A percentile compares a stretch with the other conserved stretches of the same genome.
Conservation (phyloP, 306 rosid genomes). For the Sechiopsis laciniata region DNA sequence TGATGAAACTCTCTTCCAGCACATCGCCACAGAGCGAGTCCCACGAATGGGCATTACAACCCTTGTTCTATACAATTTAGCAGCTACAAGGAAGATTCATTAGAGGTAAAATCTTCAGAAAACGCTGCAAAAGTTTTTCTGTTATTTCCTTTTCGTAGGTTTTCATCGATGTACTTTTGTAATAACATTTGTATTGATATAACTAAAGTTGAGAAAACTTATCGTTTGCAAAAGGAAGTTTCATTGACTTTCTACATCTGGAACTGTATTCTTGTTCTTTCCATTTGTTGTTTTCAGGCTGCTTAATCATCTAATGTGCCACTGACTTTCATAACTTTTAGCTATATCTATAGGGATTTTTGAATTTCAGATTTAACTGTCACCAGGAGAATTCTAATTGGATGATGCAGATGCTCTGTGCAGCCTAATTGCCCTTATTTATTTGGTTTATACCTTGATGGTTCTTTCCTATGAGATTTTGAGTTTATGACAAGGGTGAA, state of each 20-base stretch:
- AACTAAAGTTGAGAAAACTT: background rate
- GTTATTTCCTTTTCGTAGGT: background rate
- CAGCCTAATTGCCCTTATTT: conserved; percentile 1
- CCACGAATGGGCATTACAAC: background rate
- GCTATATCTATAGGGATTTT: conserved; percentile 16
- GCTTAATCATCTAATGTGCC: conserved; percentile 10
- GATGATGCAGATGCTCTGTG: background rate
- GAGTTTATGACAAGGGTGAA: no score
- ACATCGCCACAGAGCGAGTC: background rate
- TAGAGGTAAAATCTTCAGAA: background rate
- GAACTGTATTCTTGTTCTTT: background rate
- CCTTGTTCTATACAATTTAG: conserved; percentile 6
- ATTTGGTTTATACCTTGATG: no score
- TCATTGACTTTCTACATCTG: no score
- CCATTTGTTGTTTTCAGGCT: background rate
- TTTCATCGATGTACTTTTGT: conserved; percentile 9
- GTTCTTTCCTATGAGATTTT: no score
- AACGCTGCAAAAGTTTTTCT: background rate
- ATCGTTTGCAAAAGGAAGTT: background rate
- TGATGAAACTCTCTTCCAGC: conserved; percentile 27
- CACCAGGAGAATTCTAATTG: conserved; percentile 19
- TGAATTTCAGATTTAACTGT: conserved; percentile 20
- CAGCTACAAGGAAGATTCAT: conserved; percentile 16
- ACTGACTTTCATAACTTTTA: conserved; percentile 10
- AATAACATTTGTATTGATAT: conserved; percentile 6